These are phyloP conservation scores for Asterochloris erici DNA, from an alignment of 139 green algal species.

Conservation along the genomic window DNA sequence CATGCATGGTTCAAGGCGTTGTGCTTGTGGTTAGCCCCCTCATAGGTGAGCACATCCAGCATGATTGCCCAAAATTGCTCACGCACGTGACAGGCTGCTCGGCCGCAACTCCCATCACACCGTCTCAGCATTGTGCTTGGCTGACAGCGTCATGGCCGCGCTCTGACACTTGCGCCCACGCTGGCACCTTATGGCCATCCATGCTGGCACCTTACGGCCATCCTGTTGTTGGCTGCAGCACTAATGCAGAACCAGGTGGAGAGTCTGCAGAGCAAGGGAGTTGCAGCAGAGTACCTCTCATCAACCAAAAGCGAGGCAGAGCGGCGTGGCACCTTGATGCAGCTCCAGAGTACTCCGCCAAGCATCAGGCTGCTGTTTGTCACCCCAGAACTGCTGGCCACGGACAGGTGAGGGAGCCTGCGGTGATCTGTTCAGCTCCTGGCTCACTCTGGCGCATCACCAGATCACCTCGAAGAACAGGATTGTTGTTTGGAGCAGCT, in stretches of 20 bases:
- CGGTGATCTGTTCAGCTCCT: conserved; percentile 55
- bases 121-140: too few relatives aligned
- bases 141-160: too few relatives aligned
- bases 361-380: conserved; percentile 40
- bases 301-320: conserved; percentile 24
- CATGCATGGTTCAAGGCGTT: conserved; percentile 1
- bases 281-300: conserved; percentile 40
- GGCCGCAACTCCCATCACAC: too few relatives aligned
- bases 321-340: conserved; percentile 21
- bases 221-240: conserved; percentile 23
- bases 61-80: too few relatives aligned
- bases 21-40: conserved; percentile 30
- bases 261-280: conserved; percentile 25
- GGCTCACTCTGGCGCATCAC: conserved; percentile 56
- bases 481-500: not conserved
- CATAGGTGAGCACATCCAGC: conserved; percentile 14
- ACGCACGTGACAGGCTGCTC: too few relatives aligned
- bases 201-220: too few relatives aligned
- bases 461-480: conserved; percentile 31
- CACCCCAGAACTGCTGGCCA: conserved; percentile 57
- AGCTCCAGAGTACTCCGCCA: not conserved
- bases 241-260: conserved; percentile 48
- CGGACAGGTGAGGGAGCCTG: conserved; percentile 24
- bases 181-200: too few relatives aligned
- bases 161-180: too few relatives aligned